phyloP scores from a whole-genome alignment of 73 alveolate species.

The Blepharisma japonicum region DNA sequence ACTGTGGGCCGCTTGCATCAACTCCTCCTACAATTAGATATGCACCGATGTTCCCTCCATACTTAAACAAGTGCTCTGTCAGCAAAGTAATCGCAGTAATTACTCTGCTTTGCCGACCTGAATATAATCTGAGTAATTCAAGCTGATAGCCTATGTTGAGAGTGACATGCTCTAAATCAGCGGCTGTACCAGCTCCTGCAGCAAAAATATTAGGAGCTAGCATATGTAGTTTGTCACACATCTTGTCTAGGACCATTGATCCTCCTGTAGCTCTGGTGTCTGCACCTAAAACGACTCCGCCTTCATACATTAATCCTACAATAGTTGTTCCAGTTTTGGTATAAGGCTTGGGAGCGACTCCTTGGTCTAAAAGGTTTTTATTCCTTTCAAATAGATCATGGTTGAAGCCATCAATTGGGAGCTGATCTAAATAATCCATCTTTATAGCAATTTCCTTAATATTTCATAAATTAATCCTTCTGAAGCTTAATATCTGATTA shows the following conservation, averaged over 20 bases:
- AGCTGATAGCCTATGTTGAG: constrained; percentile 48
- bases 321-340: constrained; percentile 97
- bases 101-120: constrained; percentile 92
- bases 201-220: constrained; percentile 96
- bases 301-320: constrained; percentile 84
- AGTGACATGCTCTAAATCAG: constrained; percentile 91
- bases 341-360: constrained; percentile 46
- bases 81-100: constrained; percentile 86
- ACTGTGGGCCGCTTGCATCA: constrained; percentile 79
- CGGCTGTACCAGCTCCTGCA: constrained; percentile 99
- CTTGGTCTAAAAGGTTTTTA: constrained; percentile 39
- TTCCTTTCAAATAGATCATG: constrained; percentile 56
- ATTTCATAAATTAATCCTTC: too few species aligned
- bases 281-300: constrained; percentile 98
- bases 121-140: constrained; percentile 85
- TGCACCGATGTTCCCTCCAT: constrained; percentile 89
- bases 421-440: constrained; percentile 46
- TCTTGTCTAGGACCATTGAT: constrained; percentile 96
- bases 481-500: too few species aligned
- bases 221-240: constrained; percentile 93
- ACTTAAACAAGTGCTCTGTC: constrained; percentile 83
- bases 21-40: constrained; percentile 98
- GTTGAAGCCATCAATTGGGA: constrained; percentile 57
- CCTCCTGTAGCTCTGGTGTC: constrained; percentile 99
- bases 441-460: constrained; percentile 22